Percentiles rank a stretch among this genome's conserved stretches.
These are phyloP conservation scores for Solanum microdontum DNA, from an alignment of 257 asterid genomes.

Conservation along the genomic window DNA sequence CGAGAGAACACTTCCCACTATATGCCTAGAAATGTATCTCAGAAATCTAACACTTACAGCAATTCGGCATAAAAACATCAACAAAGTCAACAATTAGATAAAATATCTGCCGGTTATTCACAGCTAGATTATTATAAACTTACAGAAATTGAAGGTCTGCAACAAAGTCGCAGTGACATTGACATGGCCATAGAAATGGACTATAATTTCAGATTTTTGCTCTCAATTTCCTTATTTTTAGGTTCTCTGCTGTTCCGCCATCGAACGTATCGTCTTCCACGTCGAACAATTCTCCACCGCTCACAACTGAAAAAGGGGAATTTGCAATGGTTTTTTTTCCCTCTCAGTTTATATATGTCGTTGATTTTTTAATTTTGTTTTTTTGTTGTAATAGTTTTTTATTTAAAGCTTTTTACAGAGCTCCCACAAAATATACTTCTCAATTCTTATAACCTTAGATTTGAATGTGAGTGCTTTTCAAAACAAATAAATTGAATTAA, in stretches of 20 bases:
- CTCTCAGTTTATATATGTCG: background rate
- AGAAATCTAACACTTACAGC: background rate
- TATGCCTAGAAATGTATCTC: background rate
- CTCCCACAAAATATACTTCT: background rate
- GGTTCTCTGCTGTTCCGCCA: background rate
- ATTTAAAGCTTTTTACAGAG: too few species aligned
- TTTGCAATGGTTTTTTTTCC: background rate
- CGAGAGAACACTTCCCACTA: background rate
- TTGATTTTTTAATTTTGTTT: too few species aligned
- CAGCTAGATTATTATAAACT: background rate
- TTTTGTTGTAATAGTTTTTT: background rate
- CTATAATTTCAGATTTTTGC: background rate
- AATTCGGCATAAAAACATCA: background rate
- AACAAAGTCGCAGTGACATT: slow-evolving; percentile 8
- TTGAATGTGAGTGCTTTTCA: background rate
- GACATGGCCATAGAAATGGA: background rate
- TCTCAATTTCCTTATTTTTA: background rate
- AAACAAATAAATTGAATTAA: too few species aligned
- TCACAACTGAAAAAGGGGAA: background rate
- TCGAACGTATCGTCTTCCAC: background rate
- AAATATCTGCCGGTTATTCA: background rate
- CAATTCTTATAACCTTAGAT: background rate
- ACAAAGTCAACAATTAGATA: background rate
- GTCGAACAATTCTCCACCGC: background rate
- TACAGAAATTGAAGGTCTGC: slow-evolving; percentile 29